phyloP scores from a whole-genome alignment of 495 filamentous ascomycete species.

The Emericellopsis terricola region DNA sequence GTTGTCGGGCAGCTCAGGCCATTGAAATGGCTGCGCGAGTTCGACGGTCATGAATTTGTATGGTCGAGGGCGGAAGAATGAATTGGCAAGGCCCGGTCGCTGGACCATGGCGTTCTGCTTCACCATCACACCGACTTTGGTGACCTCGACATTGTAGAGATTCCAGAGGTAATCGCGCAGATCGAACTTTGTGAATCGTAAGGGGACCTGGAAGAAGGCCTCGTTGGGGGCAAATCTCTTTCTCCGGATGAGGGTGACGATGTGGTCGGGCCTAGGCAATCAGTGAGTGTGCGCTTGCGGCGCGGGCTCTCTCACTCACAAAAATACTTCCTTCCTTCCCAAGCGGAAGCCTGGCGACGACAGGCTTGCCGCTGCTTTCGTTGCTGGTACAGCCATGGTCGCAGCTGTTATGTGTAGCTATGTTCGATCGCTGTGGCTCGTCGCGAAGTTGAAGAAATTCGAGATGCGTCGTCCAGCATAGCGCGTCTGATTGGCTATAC shows the following conservation, averaged over 20 bases:
- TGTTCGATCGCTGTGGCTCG: too few species aligned
- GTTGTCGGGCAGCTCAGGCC: constrained; percentile 48
- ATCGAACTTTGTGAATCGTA: constrained; percentile 83
- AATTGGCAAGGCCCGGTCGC: constrained; percentile 16
- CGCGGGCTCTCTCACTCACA: constrained; percentile 34
- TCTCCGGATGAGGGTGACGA: constrained; percentile 48
- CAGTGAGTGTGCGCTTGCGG: not conserved
- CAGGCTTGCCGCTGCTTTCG: not conserved
- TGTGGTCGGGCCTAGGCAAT: constrained; percentile 51
- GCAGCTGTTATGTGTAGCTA: not conserved
- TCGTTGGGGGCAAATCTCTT: constrained; percentile 48
- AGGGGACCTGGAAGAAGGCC: constrained; percentile 69
- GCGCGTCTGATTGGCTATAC: too few species aligned
- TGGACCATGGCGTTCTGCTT: constrained; percentile 43
- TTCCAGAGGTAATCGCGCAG: constrained; percentile 74
- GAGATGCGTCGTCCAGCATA: too few species aligned
- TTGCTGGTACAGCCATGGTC: constrained; percentile 3
- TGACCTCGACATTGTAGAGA: constrained; percentile 47
- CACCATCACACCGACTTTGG: constrained; percentile 62
- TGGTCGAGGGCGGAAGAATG: constrained; percentile 38
- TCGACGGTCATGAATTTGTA: constrained; percentile 87
- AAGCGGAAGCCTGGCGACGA: constrained; percentile 9
- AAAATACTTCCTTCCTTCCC: constrained; percentile 45
- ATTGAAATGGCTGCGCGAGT: constrained; percentile 67
- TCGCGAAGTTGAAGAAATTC: not conserved